These are phyloP conservation scores for Tricholoma sp. DNA, from an alignment of 768 basidiomycete genomes.

Conservation along the genomic window DNA sequence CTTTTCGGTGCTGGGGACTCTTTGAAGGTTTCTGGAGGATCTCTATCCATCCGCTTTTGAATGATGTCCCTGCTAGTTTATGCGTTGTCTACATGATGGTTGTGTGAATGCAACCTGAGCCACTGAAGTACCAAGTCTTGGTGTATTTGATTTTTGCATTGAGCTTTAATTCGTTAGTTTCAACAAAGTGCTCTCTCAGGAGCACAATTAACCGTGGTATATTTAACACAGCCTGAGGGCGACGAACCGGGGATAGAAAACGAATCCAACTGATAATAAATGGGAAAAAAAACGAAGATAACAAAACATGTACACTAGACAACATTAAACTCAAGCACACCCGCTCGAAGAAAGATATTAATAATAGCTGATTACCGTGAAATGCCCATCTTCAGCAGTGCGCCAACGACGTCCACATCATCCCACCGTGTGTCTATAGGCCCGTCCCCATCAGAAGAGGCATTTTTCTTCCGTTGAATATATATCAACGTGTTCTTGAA, in stretches of 20 bases:
- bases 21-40: no score
- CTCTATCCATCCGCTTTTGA: no score
- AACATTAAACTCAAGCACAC: slow-evolving; percentile 5
- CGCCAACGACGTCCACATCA: slow-evolving; percentile 86
- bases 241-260: background rate
- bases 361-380: slow-evolving; percentile 34
- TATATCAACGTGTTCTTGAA: slow-evolving; percentile 87
- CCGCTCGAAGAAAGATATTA: background rate
- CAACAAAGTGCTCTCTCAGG: no score
- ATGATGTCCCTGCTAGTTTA: no score
- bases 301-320: slow-evolving; percentile 8
- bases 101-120: no score
- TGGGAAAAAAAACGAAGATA: slow-evolving; percentile 1
- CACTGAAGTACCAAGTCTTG: no score
- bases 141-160: no score
- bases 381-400: slow-evolving; percentile 85
- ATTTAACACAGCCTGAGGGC: no score
- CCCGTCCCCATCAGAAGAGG: slow-evolving; percentile 32
- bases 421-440: slow-evolving; percentile 63
- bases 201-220: no score
- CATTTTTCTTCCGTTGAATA: slow-evolving; percentile 72
- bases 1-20: no score
- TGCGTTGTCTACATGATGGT: no score
- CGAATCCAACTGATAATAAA: background rate
- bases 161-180: no score